Base-by-base conservation (phyloP, 2,329 filamentous ascomycete genomes). In the Aschersonia sp. region DNA sequence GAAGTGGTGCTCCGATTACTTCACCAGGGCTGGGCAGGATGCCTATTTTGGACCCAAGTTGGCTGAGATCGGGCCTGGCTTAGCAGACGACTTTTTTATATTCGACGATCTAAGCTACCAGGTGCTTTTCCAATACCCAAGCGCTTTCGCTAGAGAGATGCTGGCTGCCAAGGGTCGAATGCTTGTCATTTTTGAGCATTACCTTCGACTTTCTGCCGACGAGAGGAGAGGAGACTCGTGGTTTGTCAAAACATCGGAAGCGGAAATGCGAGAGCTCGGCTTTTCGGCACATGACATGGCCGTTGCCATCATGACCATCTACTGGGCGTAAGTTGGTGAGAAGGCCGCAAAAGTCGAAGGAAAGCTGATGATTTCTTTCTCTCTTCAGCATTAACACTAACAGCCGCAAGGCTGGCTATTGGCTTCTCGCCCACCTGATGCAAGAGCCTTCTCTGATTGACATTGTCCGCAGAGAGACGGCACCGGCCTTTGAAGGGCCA, bases 71-170 rank as follows among this genome's bases (percentile, higher is more conserved):
- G 51, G 58, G 30, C 55, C 54, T 0, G 29, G 30, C 0, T 43
- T 52, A 3, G 30, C 56, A 0, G 35, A 48, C 0, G 42, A 49
- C 10, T 60, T 54, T 46, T 8, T 58, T 3, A 45, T 37, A 2
- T 60, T 58, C 33, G 57, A 60, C 43, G 55, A 59, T 42, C 42
- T 57, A 2, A 52, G 49, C 45, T 61, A 55, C 54, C 47, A 61
- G 51, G 49, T 58, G 43, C 49, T 61, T 5, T 61, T 59, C 44
- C 56, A 57, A 40, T 60, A 57, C 40, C 58, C 57, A 0, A 39
- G 22, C 12, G 51, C 57, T 14, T 47, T 61, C 8, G 48, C 46
- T 22, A 2, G 41, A 2, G 51, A 57, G 7, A 58, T 59, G 57
- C 47, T 40, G 1, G 29, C 7, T 0, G 40, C 53, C 2, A 49